Evolutionary conservation across 345 rosid genomes (phyloP), one percentile per base, ranked within the genome.

Genomic region (Alliaria petiolata): DNA sequence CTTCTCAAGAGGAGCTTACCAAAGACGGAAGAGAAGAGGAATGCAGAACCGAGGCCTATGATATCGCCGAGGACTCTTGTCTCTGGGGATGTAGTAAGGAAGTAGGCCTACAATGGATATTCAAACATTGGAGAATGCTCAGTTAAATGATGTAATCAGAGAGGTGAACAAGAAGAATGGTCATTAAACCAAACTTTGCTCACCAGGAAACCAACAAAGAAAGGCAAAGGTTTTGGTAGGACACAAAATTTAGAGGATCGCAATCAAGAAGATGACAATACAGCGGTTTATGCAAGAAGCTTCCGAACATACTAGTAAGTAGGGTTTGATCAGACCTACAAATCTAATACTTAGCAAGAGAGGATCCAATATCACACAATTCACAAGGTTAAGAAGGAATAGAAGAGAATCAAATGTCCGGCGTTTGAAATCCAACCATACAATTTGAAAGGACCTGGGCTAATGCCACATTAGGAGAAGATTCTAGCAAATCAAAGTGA

Each of bases 31-130:
- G 92, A 72, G 78, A 92, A 92, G 35, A 90, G 88, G 69, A 88
- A 81, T 49, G 95, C 85, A 12, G 93, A 76, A 13, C 96, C 96
- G 56, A 92, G 89, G 34, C 91, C 96, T 55, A 92, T 75, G 65
- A 93, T 86, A 33, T 90, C 88, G 20, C 91, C 98, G 1, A 78
- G 67, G 45, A 87, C 87, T 83, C 75, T 83, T 4, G 88, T 88
- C 67, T 90, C 89, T 30, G 89, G 84, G 59, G 84, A 70, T 79
- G 85, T 87, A 76, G 91, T 84, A 53, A 89, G 88, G 70, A 81
- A 77, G 72, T 80, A 86, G 8, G 90, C 85, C 96, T 92, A 36
- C 20, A 22, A 78, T 7, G 31, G 46, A 43, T 12, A 60, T 43
- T 20, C 57, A 60, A 47, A 60, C 26, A 67, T 12, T 17, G 44